Evolutionary conservation across 2,329 filamentous ascomycete species (phyloP).

Genomic region (Ophiostoma sp.): DNA sequence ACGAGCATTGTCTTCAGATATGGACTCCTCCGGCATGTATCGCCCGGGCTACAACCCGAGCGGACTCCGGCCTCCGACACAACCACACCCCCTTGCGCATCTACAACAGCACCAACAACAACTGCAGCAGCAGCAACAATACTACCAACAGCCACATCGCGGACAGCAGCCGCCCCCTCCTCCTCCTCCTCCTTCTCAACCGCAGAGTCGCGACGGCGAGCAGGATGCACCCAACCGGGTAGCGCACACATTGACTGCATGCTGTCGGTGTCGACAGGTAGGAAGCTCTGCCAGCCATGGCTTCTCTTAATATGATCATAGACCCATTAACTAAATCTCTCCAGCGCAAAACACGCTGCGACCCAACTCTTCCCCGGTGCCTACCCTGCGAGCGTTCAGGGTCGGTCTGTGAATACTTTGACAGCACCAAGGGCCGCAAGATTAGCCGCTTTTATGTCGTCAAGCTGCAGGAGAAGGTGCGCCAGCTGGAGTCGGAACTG

Average conservation of each 20-base stretch:
- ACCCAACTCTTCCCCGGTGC: conserved; percentile 85
- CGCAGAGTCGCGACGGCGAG: conserved; percentile 23
- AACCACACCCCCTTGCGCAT: conserved; percentile 26
- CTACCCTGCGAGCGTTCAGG: conserved; percentile 88
- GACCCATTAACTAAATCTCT: neutral
- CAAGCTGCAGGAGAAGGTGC: conserved; percentile 80
- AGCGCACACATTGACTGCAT: conserved; percentile 74
- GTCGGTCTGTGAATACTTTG: conserved; percentile 90
- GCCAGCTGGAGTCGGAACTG: conserved; percentile 74
- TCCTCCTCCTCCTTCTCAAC: neutral
- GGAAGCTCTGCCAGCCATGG: conserved; percentile 34
- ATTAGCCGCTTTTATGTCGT: conserved; percentile 91
- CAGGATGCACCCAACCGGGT: conserved; percentile 55
- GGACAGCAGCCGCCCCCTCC: conserved; percentile 16
- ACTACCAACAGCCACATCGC: conserved; percentile 28
- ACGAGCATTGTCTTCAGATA: neutral
- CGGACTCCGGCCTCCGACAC: conserved; percentile 37
- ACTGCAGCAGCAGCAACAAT: conserved; percentile 28
- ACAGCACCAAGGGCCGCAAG: conserved; percentile 77
- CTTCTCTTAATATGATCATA: neutral
- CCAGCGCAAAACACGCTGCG: conserved; percentile 92
- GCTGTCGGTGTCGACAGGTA: conserved; percentile 74
- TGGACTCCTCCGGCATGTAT: conserved; percentile 43
- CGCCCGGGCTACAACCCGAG: conserved; percentile 51
- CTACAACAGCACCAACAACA: conserved; percentile 16